Evolutionary conservation across 305 asterid species (phyloP).

Genomic region (Caryopteris hybrid): DNA sequence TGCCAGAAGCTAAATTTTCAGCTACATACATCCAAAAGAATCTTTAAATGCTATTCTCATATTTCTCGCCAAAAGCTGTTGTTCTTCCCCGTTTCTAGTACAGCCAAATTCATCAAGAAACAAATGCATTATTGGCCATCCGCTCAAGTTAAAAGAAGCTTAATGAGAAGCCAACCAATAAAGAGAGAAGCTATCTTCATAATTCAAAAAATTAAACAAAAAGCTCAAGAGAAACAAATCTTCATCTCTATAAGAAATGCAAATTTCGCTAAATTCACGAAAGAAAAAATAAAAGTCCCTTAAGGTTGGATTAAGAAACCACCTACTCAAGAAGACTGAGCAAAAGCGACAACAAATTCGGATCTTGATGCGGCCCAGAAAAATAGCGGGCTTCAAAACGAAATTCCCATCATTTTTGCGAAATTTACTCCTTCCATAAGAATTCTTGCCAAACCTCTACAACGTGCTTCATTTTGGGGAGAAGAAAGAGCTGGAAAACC

Average conservation of each 20-base stretch:
- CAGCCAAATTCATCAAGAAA: constrained; percentile 11
- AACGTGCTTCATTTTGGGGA: constrained; percentile 39
- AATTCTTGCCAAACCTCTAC: constrained; percentile 38
- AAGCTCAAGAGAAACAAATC: not conserved
- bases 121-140: not conserved
- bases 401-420: constrained; percentile 23
- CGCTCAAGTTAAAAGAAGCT: not conserved
- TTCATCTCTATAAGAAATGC: not conserved
- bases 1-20: constrained; percentile 3
- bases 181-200: not conserved
- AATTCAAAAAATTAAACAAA: constrained; percentile 1
- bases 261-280: constrained; percentile 2
- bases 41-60: not conserved
- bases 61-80: not conserved
- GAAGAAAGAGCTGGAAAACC: constrained; percentile 18
- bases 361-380: constrained; percentile 55
- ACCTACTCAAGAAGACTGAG: constrained; percentile 28
- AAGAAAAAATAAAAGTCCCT: not conserved
- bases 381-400: constrained; percentile 26
- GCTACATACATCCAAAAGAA: not conserved
- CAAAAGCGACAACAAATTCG: constrained; percentile 22
- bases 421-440: constrained; percentile 20
- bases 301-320: constrained; percentile 5
- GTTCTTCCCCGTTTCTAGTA: not conserved
- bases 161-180: not conserved